These are phyloP conservation scores for Colletotrichum sp. DNA, from an alignment of 2,329 filamentous ascomycete genomes.

Conservation along the genomic window DNA sequence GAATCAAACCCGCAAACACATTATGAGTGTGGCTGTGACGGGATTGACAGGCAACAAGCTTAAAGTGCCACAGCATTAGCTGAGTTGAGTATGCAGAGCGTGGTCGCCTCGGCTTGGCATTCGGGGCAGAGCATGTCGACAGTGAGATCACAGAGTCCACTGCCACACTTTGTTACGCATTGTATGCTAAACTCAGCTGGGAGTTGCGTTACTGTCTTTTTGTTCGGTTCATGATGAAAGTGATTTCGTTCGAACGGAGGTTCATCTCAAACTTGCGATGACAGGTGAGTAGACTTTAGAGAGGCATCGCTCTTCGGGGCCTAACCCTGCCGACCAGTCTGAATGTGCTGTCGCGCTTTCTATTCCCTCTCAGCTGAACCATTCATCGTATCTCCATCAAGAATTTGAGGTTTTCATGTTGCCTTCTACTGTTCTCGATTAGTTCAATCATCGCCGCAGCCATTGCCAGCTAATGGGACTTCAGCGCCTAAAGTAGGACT, in stretches of 20 bases:
- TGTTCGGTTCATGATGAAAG: background rate
- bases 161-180: background rate
- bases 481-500: background rate
- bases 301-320: rapidly evolving
- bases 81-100: background rate
- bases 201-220: background rate
- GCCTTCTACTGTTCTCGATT: background rate
- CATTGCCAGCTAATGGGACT: background rate
- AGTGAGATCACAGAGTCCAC: background rate
- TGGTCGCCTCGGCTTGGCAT: background rate
- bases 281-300: background rate
- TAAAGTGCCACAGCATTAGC: background rate
- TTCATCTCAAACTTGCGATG: background rate
- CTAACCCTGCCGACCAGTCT: background rate
- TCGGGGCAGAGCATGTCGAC: background rate
- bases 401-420: background rate
- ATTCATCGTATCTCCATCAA: background rate
- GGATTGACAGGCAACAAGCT: background rate
- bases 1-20: background rate
- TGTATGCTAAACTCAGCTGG: background rate
- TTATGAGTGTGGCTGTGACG: background rate
- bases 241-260: background rate
- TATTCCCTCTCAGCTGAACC: rapidly evolving
- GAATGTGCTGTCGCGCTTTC: background rate
- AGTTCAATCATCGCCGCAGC: background rate